Evolutionary conservation across 2,329 filamentous ascomycete genomes (phyloP).

Genomic region (Trichoderma breve): DNA sequence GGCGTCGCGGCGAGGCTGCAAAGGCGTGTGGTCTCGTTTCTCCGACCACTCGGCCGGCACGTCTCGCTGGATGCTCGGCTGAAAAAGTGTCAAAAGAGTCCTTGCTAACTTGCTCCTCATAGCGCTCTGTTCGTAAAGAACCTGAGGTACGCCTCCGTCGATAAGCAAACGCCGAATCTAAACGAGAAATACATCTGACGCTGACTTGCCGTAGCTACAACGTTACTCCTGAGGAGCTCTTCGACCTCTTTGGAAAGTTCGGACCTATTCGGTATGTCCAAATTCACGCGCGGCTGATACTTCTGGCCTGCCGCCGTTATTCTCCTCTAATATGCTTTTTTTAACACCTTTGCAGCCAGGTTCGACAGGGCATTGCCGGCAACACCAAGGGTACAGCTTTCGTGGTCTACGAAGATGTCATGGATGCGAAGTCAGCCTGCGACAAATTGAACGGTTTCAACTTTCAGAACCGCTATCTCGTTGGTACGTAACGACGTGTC

Average conservation of each 20-base stretch:
- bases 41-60: conserved; percentile 9
- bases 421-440: conserved; percentile 97
- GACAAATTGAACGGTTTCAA: conserved; percentile 99
- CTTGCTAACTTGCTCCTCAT: conserved; percentile 34
- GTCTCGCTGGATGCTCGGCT: neutral
- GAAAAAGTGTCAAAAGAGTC: neutral
- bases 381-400: conserved; percentile 98
- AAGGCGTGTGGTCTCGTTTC: neutral
- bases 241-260: conserved; percentile 98
- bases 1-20: conserved; percentile 24
- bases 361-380: conserved; percentile 94
- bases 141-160: conserved; percentile 65
- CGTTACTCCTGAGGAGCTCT: conserved; percentile 96
- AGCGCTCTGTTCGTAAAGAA: conserved; percentile 99
- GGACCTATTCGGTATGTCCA: conserved; percentile 80
- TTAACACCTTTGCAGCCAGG: conserved; percentile 64
- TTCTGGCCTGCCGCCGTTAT: conserved; percentile 7
- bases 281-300: neutral
- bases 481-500: conserved; percentile 60
- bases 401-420: conserved; percentile 98
- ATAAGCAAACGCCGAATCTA: neutral
- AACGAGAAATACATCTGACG: conserved; percentile 11
- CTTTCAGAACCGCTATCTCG: conserved; percentile 98
- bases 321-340: conserved; percentile 4
- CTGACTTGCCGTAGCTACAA: conserved; percentile 79